Conservation (phyloP, 768 basidiomycete genomes). For the Leccinum truebloodii region DNA sequence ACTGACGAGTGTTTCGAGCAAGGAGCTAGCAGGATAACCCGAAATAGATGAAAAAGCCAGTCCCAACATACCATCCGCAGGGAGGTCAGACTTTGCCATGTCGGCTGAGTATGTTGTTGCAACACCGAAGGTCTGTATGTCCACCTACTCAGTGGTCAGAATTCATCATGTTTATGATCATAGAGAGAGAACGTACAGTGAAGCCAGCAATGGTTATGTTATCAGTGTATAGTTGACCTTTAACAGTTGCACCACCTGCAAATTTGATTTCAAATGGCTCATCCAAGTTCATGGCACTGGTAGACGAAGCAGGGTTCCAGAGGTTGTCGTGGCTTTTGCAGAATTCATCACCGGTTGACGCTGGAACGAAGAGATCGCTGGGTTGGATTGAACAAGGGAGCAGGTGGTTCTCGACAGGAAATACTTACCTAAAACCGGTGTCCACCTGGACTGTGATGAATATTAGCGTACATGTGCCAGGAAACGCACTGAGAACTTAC, state of each 20-base stretch:
- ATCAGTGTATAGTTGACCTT: not conserved
- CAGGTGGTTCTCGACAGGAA: too few species aligned
- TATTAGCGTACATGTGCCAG: too few species aligned
- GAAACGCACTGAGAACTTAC: too few species aligned
- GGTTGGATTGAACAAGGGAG: too few species aligned
- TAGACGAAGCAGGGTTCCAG: not conserved
- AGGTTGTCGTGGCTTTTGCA: not conserved
- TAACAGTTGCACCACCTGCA: not conserved
- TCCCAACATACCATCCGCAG: not conserved
- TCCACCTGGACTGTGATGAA: too few species aligned
- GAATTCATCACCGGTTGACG: too few species aligned
- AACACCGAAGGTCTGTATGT: not conserved
- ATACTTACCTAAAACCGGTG: too few species aligned
- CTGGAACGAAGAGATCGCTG: too few species aligned
- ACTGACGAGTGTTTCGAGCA: not conserved
- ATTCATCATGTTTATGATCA: not conserved
- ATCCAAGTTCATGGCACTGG: not conserved
- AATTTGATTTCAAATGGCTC: not conserved
- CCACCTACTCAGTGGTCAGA: not conserved
- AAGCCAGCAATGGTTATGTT: not conserved
- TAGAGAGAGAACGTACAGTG: not conserved
- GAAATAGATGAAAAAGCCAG: not conserved
- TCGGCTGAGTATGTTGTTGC: not conserved
- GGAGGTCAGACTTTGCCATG: accelerated
- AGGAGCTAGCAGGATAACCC: not conserved